Evolutionary conservation across 2,329 filamentous ascomycete species (phyloP), one percentile per base, ranked within the genome.

Genomic region (Penicillium sp.): DNA sequence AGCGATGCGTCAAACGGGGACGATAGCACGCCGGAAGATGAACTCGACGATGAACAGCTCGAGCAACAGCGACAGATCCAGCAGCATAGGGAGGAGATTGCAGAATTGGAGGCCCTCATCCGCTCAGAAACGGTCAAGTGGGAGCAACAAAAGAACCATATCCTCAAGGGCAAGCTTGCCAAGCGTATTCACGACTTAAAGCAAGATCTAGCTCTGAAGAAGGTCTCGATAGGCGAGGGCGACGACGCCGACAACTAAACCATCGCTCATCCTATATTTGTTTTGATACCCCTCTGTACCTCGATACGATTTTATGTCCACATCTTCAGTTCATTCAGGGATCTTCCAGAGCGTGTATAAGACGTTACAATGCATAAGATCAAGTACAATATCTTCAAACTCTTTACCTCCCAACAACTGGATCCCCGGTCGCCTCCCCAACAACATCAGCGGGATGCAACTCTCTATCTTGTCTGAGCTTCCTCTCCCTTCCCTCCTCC

Each of bases 51-150:
- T n/a, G 80, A 81, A 47, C 75, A 79, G 29, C 66, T 76, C 19
- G 79, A 79, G 65, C 74, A 73, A 61, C 78, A 76, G 58, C 78
- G 72, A 29, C 76, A 79, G 49, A 66, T 78, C 35, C 77, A 80
- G 61, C 76, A 82, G 60, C 77, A 78, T 51, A 78, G 78, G 15
- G 80, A 82, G 63, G 75, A 80, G 60, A 79, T 82, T 60, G 73
- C 71, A 1, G 79, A 82, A 56, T 66, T 82, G 21, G 78, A 81
- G 55, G 72, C 73, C 3, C 67, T 77, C 35, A 77, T 80, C 46
- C 71, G 72, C 11, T 68, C 73, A 2, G 77, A 80, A 60, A 80
- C 76, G 0, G 69, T 69, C 31, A 73, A 75, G 48, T 80, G 77
- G 74, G 77, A 81, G 67, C 71, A 70, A 46, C 74, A 78, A 63